Evolutionary conservation across 306 rosid genomes (phyloP).

Genomic region (Corylus americana): DNA sequence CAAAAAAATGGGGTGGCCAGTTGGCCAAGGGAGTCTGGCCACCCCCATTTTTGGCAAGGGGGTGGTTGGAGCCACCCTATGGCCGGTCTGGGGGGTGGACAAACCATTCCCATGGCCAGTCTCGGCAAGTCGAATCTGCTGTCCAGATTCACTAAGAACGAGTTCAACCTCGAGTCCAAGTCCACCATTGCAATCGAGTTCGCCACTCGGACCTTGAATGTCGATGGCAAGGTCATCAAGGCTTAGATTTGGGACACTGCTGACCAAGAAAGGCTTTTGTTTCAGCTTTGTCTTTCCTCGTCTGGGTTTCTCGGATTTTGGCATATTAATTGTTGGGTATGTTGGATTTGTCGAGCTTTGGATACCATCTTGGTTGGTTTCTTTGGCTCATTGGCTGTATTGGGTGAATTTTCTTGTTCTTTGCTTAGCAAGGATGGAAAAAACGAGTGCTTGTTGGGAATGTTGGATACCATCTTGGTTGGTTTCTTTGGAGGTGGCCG

Average conservation of each 20-base stretch:
- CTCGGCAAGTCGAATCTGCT: slow-evolving; percentile 88
- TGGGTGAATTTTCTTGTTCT: neutral
- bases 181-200: slow-evolving; percentile 98
- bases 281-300: slow-evolving; percentile 15
- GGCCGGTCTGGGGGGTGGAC: no score
- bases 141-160: slow-evolving; percentile 91
- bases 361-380: slow-evolving; percentile 5
- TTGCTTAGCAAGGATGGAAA: neutral
- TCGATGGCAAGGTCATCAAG: slow-evolving; percentile 82
- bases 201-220: slow-evolving; percentile 85
- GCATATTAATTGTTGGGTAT: neutral
- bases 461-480: no score
- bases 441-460: neutral
- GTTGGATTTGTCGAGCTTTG: neutral
- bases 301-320: slow-evolving; percentile 19
- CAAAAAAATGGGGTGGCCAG: no score
- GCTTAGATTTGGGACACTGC: slow-evolving; percentile 99
- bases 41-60: no score
- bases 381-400: neutral
- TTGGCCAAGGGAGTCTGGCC: no score
- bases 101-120: no score
- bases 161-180: slow-evolving; percentile 95
- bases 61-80: no score
- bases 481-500: no score
- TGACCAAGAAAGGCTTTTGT: slow-evolving; percentile 80